phyloP scores from a whole-genome alignment of 148 eudicot species.

The Vaccinium corymbosum region DNA sequence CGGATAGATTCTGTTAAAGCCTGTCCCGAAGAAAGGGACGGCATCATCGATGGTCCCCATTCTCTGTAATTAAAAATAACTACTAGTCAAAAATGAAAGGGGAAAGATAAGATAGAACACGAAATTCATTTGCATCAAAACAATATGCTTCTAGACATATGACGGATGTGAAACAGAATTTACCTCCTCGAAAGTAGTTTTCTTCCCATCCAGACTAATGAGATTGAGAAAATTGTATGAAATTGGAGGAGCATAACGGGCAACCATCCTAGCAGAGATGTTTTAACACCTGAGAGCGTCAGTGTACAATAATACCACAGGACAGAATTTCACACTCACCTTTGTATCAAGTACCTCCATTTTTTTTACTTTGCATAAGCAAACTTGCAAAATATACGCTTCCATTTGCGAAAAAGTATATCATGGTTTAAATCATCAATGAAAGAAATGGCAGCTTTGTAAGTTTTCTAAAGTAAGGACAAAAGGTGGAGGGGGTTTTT shows the following conservation, averaged over 20 bases:
- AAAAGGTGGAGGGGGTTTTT: not conserved
- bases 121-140: not conserved
- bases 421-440: not conserved
- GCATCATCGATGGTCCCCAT: constrained; percentile 98
- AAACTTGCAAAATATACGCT: not conserved
- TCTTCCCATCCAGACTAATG: constrained; percentile 60
- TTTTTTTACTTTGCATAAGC: not conserved
- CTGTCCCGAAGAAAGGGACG: constrained; percentile 88
- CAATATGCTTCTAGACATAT: not conserved
- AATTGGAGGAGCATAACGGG: constrained; percentile 94
- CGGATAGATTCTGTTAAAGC: constrained; percentile 86
- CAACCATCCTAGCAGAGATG: constrained; percentile 71
- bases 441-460: not conserved
- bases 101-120: constrained; percentile 6
- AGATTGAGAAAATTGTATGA: constrained; percentile 91
- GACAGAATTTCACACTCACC: constrained; percentile 68
- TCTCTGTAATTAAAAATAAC: constrained; percentile 42
- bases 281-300: not conserved
- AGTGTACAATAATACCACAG: constrained; percentile 53
- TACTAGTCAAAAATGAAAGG: not conserved
- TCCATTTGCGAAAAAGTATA: not conserved
- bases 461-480: not conserved
- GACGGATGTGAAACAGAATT: constrained; percentile 8
- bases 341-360: constrained; percentile 75
- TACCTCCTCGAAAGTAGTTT: constrained; percentile 87